Base-by-base conservation (phyloP, 2,329 filamentous ascomycete genomes). In the Tolypocladium tropicale region DNA sequence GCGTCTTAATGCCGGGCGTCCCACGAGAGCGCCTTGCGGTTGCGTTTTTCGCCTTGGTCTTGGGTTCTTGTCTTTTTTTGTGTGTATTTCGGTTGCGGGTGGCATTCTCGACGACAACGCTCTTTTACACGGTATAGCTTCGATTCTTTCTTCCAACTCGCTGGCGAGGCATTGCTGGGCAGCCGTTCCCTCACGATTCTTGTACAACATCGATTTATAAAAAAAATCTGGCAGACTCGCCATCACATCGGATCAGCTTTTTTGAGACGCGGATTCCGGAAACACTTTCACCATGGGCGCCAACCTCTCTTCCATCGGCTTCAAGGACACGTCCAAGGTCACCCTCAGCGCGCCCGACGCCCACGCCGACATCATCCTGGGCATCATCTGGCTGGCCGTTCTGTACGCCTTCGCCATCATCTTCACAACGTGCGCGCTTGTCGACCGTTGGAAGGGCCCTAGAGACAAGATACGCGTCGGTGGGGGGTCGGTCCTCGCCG, bases 391-490 rank as follows among this genome's bases (percentile, higher is more conserved):
- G 72, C 64, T 56, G 7, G 53, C 62, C 30, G 64, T 66, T 5
- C 57, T 73, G 39, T 74, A 76, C 63, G 65, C 55, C 53, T 68
- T 70, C 57, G 72, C 68, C 64, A 73, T 74, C 66, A 71, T 76
- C 62, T 74, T 69, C 61, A 72, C 67, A 57, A 73, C 73, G 33
- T 70, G 72, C 63, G 64, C 64, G n/a, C 67, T 76, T 55, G 60
- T 75, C 59, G 69, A 72, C 59, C 70, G 74, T n/a, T 76, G 74
- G 74, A 67, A 70, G 58, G 72, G 74, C 0, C 67, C 68, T 12
- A 60, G 66, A 56, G 70, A 73, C 51, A 70, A 70, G 53, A 63
- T 66, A 37, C 63, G 63, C 2, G 66, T 65, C 3, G 64, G 65
- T 0, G 43, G 56, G 0, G 63, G 67, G 0, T 65, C 65, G 0